Conservation (phyloP, 1,284 basidiomycete species). For the Ceratobasidium sp. region DNA sequence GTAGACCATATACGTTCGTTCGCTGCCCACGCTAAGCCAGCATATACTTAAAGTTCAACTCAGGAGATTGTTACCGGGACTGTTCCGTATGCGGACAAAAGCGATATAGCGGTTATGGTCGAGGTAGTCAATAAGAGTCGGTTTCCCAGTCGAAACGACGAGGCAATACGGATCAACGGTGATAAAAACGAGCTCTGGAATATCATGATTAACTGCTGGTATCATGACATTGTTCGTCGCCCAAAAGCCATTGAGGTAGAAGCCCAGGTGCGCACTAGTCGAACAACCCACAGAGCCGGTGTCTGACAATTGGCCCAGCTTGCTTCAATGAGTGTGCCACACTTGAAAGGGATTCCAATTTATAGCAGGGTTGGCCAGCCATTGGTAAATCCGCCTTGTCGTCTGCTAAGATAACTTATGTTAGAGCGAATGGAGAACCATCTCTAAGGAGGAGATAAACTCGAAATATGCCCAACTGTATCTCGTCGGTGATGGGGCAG, state of each 20-base stretch:
- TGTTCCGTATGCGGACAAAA: conserved; percentile 1
- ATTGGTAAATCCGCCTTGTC: neutral
- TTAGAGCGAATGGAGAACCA: too few relatives aligned
- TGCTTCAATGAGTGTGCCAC: neutral
- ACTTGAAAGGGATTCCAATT: too few relatives aligned
- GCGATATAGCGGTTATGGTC: neutral
- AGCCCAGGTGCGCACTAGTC: neutral
- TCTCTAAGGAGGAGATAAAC: too few relatives aligned
- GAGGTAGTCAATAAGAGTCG: neutral
- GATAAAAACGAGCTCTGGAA: neutral
- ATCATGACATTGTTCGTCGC: neutral
- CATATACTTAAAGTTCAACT: neutral
- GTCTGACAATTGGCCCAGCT: neutral
- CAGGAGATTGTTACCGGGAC: conserved; percentile 1
- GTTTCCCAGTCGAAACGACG: neutral
- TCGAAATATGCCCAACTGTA: too few relatives aligned
- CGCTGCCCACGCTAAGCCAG: too few relatives aligned
- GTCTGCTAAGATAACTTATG: neutral
- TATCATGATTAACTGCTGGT: conserved; percentile 9
- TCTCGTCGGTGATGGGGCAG: too few relatives aligned
- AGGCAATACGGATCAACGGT: neutral
- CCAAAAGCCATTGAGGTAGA: neutral
- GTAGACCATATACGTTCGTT: conserved; percentile 6
- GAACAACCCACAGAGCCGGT: too few relatives aligned
- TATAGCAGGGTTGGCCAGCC: neutral